A percentile compares a stretch with the other conserved stretches of the same genome.
Conservation (phyloP, 805 yeast species). For the Suhomyces sp. region DNA sequence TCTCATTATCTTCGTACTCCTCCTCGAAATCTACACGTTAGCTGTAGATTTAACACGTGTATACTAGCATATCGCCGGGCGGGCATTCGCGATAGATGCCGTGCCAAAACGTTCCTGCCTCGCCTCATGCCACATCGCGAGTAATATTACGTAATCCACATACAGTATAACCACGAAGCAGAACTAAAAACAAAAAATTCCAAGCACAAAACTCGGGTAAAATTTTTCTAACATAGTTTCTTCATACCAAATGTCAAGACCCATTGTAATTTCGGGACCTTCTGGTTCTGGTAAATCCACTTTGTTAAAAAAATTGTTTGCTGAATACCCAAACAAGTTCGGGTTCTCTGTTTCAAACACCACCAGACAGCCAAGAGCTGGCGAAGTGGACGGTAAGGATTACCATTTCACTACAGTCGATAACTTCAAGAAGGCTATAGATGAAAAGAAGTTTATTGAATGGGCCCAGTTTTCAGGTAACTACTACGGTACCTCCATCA, state of each 20-base stretch:
- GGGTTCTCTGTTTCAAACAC: conserved; percentile 95
- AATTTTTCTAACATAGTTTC: background rate
- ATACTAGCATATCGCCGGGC: background rate
- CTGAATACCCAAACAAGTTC: conserved; percentile 83
- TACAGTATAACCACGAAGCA: background rate
- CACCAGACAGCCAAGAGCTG: conserved; percentile 87
- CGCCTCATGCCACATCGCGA: background rate
- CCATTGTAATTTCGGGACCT: conserved; percentile 95
- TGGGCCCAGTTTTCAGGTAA: conserved; percentile 98
- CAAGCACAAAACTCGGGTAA: background rate
- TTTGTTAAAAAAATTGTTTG: conserved; percentile 80
- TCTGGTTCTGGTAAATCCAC: conserved; percentile 97
- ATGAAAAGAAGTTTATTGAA: conserved; percentile 77
- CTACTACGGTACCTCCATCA: conserved; percentile 91
- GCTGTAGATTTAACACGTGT: background rate
- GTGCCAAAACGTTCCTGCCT: background rate
- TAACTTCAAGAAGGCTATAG: conserved; percentile 73
- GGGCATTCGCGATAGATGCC: background rate
- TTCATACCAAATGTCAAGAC: conserved; percentile 47
- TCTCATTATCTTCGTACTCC: no score
- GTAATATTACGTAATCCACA: background rate
- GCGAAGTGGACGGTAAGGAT: conserved; percentile 86
- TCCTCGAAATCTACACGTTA: no score
- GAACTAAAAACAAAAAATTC: background rate
- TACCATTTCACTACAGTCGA: conserved; percentile 84